Conservation (phyloP, 208 protist species). For the Leishmania guyanensis region DNA sequence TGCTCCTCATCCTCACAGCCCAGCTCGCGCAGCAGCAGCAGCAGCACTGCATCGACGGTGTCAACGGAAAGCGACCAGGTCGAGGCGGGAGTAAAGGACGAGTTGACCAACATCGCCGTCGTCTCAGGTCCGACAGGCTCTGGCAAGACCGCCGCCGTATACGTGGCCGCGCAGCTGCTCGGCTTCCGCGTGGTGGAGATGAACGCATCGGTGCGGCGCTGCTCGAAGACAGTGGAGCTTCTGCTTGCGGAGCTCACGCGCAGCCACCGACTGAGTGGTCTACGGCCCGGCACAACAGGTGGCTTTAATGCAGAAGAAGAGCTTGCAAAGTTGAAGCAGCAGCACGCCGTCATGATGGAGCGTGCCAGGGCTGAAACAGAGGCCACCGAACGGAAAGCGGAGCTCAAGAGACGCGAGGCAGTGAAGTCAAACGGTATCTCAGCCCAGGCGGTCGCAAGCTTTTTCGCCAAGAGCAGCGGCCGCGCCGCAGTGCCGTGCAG, state of each 20-base stretch:
- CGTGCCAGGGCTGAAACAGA: constrained; percentile 23
- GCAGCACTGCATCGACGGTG: constrained; percentile 21
- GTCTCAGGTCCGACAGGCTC: constrained; percentile 67
- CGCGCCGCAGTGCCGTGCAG: constrained; percentile 5
- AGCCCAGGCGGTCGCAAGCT: constrained; percentile 58
- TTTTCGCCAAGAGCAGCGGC: constrained; percentile 46
- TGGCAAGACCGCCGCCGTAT: constrained; percentile 83
- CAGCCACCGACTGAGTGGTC: constrained; percentile 61
- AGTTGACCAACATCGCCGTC: constrained; percentile 85
- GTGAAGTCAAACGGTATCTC: constrained; percentile 72
- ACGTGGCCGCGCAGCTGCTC: constrained; percentile 72
- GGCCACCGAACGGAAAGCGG: constrained; percentile 26
- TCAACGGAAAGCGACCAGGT: constrained; percentile 10
- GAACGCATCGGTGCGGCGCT: constrained; percentile 73
- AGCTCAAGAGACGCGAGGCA: constrained; percentile 23
- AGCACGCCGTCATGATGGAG: constrained; percentile 45
- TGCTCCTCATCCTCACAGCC: neutral
- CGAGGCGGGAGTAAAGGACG: constrained; percentile 31
- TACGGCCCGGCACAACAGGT: constrained; percentile 28
- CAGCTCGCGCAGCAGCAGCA: constrained; percentile 5
- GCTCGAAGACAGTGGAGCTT: constrained; percentile 71
- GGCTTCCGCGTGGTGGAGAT: constrained; percentile 85
- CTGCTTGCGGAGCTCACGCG: constrained; percentile 81
- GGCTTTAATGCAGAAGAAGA: constrained; percentile 66
- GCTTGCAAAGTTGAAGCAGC: constrained; percentile 61